These are phyloP conservation scores for Penicillium expansum DNA, from an alignment of 2,329 filamentous ascomycete species.

Conservation along the genomic window DNA sequence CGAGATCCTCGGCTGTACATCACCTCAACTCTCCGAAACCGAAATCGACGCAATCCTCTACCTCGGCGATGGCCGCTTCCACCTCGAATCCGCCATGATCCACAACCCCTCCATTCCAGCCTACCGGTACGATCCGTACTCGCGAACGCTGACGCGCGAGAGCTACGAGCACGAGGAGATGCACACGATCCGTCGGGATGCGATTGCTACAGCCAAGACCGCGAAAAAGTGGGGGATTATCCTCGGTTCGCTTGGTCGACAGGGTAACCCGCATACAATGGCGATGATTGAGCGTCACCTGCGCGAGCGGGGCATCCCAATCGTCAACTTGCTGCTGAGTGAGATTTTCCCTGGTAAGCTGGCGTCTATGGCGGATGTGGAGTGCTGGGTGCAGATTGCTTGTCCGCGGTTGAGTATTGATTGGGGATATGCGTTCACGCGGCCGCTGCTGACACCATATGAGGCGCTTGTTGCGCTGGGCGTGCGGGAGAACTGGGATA, in stretches of 20 bases:
- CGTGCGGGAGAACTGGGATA: slow-evolving; percentile 70
- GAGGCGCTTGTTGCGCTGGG: slow-evolving; percentile 91
- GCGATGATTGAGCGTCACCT: slow-evolving; percentile 78
- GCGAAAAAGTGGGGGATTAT: slow-evolving; percentile 94
- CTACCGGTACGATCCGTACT: slow-evolving; percentile 96
- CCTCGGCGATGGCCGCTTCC: slow-evolving; percentile 88
- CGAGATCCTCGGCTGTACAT: slow-evolving; percentile 96
- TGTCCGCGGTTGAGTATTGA: slow-evolving; percentile 97
- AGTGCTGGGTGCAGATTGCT: slow-evolving; percentile 97
- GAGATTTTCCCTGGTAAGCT: slow-evolving; percentile 97
- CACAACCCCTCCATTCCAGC: slow-evolving; percentile 89
- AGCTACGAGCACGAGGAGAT: slow-evolving; percentile 90
- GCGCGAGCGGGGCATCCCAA: slow-evolving; percentile 68
- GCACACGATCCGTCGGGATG: slow-evolving; percentile 72
- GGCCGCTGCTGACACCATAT: slow-evolving; percentile 87
- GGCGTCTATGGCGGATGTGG: slow-evolving; percentile 87
- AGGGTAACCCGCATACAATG: slow-evolving; percentile 94
- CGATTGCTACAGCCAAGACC: slow-evolving; percentile 70
- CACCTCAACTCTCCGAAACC: slow-evolving; percentile 64
- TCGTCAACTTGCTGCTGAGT: slow-evolving; percentile 79
- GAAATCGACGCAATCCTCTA: slow-evolving; percentile 78
- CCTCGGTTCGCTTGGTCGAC: slow-evolving; percentile 83
- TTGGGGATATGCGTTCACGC: slow-evolving; percentile 94
- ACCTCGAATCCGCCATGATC: slow-evolving; percentile 98
- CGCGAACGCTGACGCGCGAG: slow-evolving; percentile 84